Percentiles rank a stretch among this genome's conserved stretches.
Conservation (phyloP, 1,139 yeast genomes). For the Taphrina communis region DNA sequence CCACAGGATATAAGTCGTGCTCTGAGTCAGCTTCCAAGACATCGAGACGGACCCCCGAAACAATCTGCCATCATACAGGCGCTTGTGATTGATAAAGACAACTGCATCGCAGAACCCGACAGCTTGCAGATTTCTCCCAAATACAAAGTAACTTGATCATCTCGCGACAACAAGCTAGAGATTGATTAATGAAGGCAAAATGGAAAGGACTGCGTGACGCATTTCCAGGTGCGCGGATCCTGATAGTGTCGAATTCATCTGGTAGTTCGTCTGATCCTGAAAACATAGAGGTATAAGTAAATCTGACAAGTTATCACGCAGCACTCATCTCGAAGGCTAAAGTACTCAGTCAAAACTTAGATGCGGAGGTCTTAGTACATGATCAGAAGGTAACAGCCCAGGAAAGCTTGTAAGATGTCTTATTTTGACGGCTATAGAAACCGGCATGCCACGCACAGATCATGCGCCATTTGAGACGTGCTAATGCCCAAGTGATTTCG, state of each 20-base stretch:
- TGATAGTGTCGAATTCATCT: conserved; percentile 91
- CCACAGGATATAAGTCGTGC: conserved; percentile 17
- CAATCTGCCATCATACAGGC: conserved; percentile 61
- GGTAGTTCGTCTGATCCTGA: conserved; percentile 64
- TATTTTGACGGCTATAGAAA: conserved; percentile 58
- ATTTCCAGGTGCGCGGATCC: conserved; percentile 69
- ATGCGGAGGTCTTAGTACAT: conserved; percentile 79
- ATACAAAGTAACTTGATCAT: conserved; percentile 53
- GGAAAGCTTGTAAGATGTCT: too few relatives aligned
- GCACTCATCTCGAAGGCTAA: conserved; percentile 60
- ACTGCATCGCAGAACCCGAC: conserved; percentile 88
- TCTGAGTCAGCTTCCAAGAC: conserved; percentile 4
- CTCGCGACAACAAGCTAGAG: background rate
- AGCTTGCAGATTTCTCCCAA: conserved; percentile 81
- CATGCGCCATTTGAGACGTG: conserved; percentile 54
- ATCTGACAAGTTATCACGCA: too few relatives aligned
- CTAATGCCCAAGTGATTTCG: conserved; percentile 49
- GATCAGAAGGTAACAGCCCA: conserved; percentile 52
- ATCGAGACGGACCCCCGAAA: background rate
- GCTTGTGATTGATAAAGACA: conserved; percentile 89
- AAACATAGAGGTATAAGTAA: conserved; percentile 60
- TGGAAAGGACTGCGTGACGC: conserved; percentile 63
- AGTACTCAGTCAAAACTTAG: conserved; percentile 68
- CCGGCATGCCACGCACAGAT: conserved; percentile 87
- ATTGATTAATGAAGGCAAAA: conserved; percentile 47